Conservation (phyloP, 2,329 filamentous ascomycete species). For the Xylaria sp. region DNA sequence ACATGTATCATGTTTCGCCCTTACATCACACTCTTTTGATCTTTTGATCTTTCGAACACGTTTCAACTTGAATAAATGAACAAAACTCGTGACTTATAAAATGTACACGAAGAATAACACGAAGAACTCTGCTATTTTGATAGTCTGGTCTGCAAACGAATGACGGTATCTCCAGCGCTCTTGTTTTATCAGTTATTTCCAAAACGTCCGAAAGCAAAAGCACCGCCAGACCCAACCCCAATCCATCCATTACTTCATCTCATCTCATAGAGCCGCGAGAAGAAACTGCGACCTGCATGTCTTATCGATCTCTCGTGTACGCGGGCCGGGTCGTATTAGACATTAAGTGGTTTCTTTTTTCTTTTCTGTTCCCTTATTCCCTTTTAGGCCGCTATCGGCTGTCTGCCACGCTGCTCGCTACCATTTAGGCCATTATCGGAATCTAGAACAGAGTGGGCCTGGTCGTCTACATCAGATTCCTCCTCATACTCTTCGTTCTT, state of each 20-base stretch:
- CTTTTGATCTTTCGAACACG: no score
- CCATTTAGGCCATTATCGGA: slow-evolving; percentile 64
- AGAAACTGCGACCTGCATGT: not conserved
- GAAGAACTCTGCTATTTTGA: slow-evolving; percentile 1
- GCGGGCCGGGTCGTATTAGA: slow-evolving; percentile 42
- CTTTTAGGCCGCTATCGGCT: slow-evolving; percentile 29
- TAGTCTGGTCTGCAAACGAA: not conserved
- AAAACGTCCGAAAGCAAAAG: slow-evolving; percentile 9
- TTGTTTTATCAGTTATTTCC: slow-evolving; percentile 10
- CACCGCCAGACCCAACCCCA: slow-evolving; percentile 6
- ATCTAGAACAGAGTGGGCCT: slow-evolving; percentile 63
- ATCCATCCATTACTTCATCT: slow-evolving; percentile 15
- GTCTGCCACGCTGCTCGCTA: slow-evolving; percentile 55
- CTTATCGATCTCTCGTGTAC: slow-evolving; percentile 1
- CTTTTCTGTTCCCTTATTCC: not conserved
- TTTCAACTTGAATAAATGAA: no score
- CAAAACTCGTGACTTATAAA: slow-evolving; percentile 2
- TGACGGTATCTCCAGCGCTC: slow-evolving; percentile 3
- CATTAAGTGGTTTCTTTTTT: slow-evolving; percentile 40
- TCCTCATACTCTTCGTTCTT: slow-evolving; percentile 66
- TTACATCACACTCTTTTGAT: no score
- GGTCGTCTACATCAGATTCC: slow-evolving; percentile 73
- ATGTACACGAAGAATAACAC: slow-evolving; percentile 16
- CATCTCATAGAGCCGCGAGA: not conserved
- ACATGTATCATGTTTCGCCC: no score